Conservation (phyloP, 345 rosid species). For the Dipteronia dyeriana region DNA sequence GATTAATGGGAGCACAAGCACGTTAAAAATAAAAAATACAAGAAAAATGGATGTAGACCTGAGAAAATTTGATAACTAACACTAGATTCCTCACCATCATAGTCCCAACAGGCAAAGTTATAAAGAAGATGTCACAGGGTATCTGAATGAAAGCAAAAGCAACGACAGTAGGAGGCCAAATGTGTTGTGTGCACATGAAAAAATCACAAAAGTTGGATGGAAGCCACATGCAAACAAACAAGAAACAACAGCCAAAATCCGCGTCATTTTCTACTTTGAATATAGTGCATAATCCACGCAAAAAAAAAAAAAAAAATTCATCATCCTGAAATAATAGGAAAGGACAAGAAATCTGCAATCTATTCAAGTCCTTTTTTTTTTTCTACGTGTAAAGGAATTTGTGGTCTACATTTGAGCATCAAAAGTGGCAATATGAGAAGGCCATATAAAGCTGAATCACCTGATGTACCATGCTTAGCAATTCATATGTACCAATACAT, state of each 20-base stretch:
- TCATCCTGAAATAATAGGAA: constrained; percentile 26
- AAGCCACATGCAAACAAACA: constrained; percentile 35
- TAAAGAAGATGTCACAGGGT: neutral
- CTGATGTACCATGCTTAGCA: neutral
- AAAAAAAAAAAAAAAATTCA: constrained; percentile 20
- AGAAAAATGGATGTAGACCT: neutral
- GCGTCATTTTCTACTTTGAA: constrained; percentile 44
- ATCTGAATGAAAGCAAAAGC: neutral
- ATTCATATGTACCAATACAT: neutral
- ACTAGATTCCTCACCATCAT: constrained; percentile 4
- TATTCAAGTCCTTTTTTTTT: constrained; percentile 18
- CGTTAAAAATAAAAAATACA: neutral
- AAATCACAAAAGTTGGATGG: constrained; percentile 39
- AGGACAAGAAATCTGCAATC: constrained; percentile 12
- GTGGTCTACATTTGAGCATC: constrained; percentile 5
- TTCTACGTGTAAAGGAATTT: neutral
- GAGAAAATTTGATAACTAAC: constrained; percentile 1
- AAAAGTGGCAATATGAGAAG: constrained; percentile 10
- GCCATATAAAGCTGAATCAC: neutral
- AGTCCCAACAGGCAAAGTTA: neutral
- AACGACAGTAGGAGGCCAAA: constrained; percentile 25
- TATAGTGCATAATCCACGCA: constrained; percentile 45
- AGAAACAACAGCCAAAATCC: constrained; percentile 40
- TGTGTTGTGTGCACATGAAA: constrained; percentile 30
- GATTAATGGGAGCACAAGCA: neutral